Conservation (phyloP, 108 stramenopile genomes). For the Conticribra guillardii region DNA sequence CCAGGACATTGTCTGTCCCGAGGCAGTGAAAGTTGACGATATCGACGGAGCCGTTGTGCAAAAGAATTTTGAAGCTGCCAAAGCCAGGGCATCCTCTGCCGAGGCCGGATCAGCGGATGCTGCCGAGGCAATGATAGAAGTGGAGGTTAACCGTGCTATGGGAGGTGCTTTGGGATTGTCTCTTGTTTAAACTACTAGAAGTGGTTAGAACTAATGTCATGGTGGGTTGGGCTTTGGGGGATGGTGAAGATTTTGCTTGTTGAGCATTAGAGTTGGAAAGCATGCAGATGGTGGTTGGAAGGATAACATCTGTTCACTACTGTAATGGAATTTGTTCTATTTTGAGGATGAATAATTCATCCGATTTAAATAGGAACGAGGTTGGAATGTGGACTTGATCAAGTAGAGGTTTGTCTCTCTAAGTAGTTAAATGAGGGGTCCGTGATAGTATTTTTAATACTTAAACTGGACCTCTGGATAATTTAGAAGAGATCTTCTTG, state of each 20-base stretch:
- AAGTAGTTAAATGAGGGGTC: too few species aligned
- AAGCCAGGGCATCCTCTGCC: constrained; percentile 70
- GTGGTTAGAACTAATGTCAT: not conserved
- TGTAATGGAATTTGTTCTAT: too few species aligned
- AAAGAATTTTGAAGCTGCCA: constrained; percentile 81
- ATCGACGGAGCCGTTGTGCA: constrained; percentile 85
- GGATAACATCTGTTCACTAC: too few species aligned
- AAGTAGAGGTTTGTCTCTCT: too few species aligned
- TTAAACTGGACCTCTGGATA: too few species aligned
- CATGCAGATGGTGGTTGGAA: not conserved
- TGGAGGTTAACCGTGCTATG: constrained; percentile 95
- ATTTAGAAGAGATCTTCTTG: too few species aligned
- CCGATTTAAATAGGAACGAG: not conserved
- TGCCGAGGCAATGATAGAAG: constrained; percentile 95
- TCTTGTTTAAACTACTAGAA: constrained; percentile 37
- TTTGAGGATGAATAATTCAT: not conserved
- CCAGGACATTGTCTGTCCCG: constrained; percentile 94
- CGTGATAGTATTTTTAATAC: too few species aligned
- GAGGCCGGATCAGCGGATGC: constrained; percentile 83
- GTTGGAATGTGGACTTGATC: not conserved
- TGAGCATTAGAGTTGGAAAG: too few species aligned
- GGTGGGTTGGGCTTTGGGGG: too few species aligned
- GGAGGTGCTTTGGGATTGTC: constrained; percentile 86
- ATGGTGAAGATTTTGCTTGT: too few species aligned
- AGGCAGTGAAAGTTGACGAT: constrained; percentile 96